Evolutionary conservation across 2,329 filamentous ascomycete genomes (phyloP).

Genomic region (Pseudogymnoascus sp.): DNA sequence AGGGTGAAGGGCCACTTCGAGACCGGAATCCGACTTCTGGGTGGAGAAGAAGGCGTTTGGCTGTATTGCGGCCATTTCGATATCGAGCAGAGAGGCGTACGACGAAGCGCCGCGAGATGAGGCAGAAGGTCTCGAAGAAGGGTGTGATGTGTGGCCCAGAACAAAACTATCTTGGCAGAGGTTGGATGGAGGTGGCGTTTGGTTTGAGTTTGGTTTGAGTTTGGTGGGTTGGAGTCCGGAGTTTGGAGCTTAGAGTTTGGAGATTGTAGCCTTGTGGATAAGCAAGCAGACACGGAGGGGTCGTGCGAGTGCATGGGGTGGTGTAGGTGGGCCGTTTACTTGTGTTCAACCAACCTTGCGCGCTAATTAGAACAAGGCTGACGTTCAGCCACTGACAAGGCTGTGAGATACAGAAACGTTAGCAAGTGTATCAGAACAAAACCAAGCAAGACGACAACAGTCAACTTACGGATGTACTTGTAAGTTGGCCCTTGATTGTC

Average conservation of each 20-base stretch:
- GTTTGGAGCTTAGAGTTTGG: background rate
- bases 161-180: background rate
- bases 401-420: background rate
- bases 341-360: background rate
- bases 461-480: no score
- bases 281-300: background rate
- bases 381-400: background rate
- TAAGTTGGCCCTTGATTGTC: background rate
- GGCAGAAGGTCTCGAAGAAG: background rate
- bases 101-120: background rate
- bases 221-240: background rate
- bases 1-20: slow-evolving; percentile 80
- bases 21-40: slow-evolving; percentile 54
- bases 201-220: no score
- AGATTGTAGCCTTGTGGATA: slow-evolving; percentile 10
- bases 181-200: background rate
- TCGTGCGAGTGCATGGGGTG: background rate
- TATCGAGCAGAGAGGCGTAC: background rate
- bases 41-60: slow-evolving; percentile 54
- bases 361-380: background rate
- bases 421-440: background rate
- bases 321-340: background rate
- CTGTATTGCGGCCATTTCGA: slow-evolving; percentile 38
- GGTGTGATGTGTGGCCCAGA: background rate
- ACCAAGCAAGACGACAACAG: background rate